Conservation (phyloP, 495 filamentous ascomycete species). For the Talaromyces borbonicus region DNA sequence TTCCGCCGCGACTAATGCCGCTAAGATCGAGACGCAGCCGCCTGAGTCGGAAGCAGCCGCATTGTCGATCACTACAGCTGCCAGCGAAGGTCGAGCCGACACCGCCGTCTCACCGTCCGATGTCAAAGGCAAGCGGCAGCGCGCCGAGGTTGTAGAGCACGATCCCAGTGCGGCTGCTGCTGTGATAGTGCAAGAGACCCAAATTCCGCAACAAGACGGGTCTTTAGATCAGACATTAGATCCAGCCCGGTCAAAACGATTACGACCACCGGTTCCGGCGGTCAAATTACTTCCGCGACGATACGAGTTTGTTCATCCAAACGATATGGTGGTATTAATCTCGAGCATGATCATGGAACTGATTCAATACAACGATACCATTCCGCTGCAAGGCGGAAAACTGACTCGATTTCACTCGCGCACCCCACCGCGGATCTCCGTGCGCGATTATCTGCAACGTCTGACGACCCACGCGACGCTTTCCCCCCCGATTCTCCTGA, state of each 20-base stretch:
- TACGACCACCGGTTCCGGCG: conserved; percentile 42
- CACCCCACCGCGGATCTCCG: conserved; percentile 87
- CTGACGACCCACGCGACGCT: conserved; percentile 90
- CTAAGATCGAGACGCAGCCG: conserved; percentile 4
- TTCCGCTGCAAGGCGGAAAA: conserved; percentile 71
- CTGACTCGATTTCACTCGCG: conserved; percentile 94
- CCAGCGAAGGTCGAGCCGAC: conserved; percentile 13
- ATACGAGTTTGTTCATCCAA: conserved; percentile 71
- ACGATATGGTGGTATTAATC: conserved; percentile 81
- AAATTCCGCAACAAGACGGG: conserved; percentile 32
- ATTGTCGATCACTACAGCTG: conserved; percentile 9
- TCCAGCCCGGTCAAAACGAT: conserved; percentile 43
- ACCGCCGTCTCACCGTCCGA: conserved; percentile 15
- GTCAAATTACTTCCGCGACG: conserved; percentile 62
- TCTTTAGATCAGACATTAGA: conserved; percentile 36
- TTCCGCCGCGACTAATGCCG: not conserved
- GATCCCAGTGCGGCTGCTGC: conserved; percentile 20
- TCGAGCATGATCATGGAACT: conserved; percentile 93
- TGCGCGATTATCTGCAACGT: conserved; percentile 83
- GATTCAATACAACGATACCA: conserved; percentile 81
- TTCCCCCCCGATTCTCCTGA: conserved; percentile 88
- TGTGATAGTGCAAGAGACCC: too few relatives aligned
- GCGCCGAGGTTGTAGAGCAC: conserved; percentile 20
- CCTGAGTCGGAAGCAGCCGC: conserved; percentile 8
- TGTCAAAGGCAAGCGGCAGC: conserved; percentile 4